Evolutionary conservation across 2,329 filamentous ascomycete species (phyloP), one percentile per base, ranked within the genome.

Genomic region (Colletotrichum filicis): DNA sequence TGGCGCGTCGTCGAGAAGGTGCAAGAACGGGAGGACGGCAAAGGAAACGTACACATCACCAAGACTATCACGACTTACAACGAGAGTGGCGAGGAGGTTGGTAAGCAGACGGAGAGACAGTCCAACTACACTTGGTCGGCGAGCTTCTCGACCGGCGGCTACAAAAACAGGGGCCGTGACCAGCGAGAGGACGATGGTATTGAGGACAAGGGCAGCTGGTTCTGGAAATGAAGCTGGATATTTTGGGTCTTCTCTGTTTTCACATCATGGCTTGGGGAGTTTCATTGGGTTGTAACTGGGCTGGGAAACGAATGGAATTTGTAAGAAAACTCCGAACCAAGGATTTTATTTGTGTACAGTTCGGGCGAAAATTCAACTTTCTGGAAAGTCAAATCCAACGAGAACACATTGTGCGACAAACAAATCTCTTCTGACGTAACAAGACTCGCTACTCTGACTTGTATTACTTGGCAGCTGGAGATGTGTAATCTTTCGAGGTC

Each of bases 11-110:
- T 74, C 8, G 69, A 75, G 35, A 70, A 64, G n/a, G 55, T 66
- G 1, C 60, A 73, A 37, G 74, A 75, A 28, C 65, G 52, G 12
- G 61, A 73, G 26, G 73, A 75, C 32, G 73, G 24, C 24, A 74
- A 75, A 7, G 74, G 74, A 11, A 75, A 75, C 52, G 63, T 64
- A 24, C 60, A 58, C 24, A 55, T 73, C 49, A 73, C 70, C 42
- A 73, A 66, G 62, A 75, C 73, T 6, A 49, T 73, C 32, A 73
- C 67, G 35, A 74, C 73, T 2, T 75, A 64, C 37, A 68, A 75
- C 53, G 74, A 75, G 6, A 69, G 66, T 30, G 73, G 73, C 7
- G 68, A 68, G 57, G 74, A 75, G 71, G 74, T 75, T 14, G 63
- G 74, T 24, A 67, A 49, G 52, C 71, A 74, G 49, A 71, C 67